Percentiles rank a stretch among this genome's conserved stretches.
phyloP scores from a whole-genome alignment of 805 yeast species.

The Ogataea kodamae region DNA sequence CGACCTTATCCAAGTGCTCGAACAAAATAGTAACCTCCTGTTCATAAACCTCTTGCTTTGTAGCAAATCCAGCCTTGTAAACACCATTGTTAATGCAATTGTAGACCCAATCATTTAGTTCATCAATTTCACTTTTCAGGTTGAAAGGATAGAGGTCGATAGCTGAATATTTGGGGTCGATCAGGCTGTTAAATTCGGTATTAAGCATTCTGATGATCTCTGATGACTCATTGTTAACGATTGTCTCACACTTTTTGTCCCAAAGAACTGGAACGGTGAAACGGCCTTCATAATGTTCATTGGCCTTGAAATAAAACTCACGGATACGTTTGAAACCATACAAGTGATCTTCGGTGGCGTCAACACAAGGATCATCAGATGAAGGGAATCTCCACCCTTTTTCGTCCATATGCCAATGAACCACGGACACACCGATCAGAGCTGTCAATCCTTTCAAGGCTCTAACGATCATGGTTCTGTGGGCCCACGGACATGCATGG shows the following conservation, averaged over 20 bases:
- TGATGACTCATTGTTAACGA: slow-evolving; percentile 88
- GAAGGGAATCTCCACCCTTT: slow-evolving; percentile 84
- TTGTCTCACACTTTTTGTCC: slow-evolving; percentile 78
- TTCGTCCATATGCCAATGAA: slow-evolving; percentile 85
- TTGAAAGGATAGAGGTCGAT: slow-evolving; percentile 62
- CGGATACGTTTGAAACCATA: slow-evolving; percentile 58
- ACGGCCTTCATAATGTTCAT: slow-evolving; percentile 75
- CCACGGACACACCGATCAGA: slow-evolving; percentile 67
- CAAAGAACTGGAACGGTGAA: slow-evolving; percentile 92
- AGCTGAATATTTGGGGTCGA: slow-evolving; percentile 45
- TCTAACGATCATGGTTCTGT: slow-evolving; percentile 72
- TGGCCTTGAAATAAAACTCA: slow-evolving; percentile 70
- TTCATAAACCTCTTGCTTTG: slow-evolving; percentile 78
- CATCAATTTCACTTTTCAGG: slow-evolving; percentile 61
- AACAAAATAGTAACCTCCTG: slow-evolving; percentile 62
- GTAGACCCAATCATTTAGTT: slow-evolving; percentile 76
- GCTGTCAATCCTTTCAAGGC: slow-evolving; percentile 68
- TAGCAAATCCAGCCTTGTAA: slow-evolving; percentile 88
- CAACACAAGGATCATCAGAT: slow-evolving; percentile 41
- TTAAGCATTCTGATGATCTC: slow-evolving; percentile 86
- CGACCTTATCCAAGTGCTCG: slow-evolving; percentile 65
- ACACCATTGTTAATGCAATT: slow-evolving; percentile 89
- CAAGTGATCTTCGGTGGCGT: slow-evolving; percentile 55
- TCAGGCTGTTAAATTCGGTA: slow-evolving; percentile 62
- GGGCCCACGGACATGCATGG: slow-evolving; percentile 96